Base-by-base conservation (phyloP, 495 filamentous ascomycete genomes). In the Xylaria curta region DNA sequence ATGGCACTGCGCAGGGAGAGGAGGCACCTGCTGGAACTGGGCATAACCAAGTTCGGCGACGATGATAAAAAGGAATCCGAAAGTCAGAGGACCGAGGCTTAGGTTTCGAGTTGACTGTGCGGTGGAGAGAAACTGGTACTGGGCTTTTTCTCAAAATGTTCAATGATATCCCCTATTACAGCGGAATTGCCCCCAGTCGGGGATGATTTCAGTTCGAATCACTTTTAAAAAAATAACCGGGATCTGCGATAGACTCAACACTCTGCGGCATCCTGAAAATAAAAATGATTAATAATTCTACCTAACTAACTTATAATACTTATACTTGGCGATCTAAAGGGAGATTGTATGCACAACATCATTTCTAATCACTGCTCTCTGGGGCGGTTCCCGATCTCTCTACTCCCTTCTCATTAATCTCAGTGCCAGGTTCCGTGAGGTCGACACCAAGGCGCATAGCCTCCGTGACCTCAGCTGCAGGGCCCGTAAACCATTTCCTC, bases 401-500 rank as follows among this genome's bases (percentile, higher is more conserved):
- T 3, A 1, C 38, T 15, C 12, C 71, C 76, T 84, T 81, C 61
- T 79, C 81, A 67, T 80, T 67, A n/a, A 36, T 70, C 68, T 87
- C 88, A 56, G 78, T 85, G 0, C 81, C 85, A 0, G 87, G 85
- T 60, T 88, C 87, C 2, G 69, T 76, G 0, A 74, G 72, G 69
- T 86, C 81, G 31, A 89, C 79, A 0, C 86, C 88, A 33, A 83
- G 68, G 51, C 79, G 68, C 76, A 85, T 81, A 0, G 85, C 85
- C 75, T 89, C 78, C 1, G 79, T 82, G 40, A 89, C 83, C 76
- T 90, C 87, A 6, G 78, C 76, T 13, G 85, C 78, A 5, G 89
- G 89, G 0, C 89, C 89, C 0, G 85, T 88, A 54, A 90, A 91
- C 88, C 89, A 91, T 42, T 78, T 81, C 26, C 79, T 71, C 4